phyloP scores from a whole-genome alignment of 2,329 filamentous ascomycete genomes.

The Ascochyta lentis region DNA sequence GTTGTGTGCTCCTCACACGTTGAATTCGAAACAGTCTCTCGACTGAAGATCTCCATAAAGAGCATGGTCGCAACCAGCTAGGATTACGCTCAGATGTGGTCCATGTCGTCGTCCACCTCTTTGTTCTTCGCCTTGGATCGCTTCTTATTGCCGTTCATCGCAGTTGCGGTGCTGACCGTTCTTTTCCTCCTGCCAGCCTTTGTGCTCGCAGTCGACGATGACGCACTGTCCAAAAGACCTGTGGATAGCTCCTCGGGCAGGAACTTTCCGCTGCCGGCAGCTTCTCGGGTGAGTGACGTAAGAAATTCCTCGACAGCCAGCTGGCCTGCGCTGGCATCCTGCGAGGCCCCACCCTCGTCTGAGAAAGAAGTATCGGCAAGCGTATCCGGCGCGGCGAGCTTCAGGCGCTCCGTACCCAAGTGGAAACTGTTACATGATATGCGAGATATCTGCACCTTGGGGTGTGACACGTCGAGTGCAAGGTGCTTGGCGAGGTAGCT shows the following conservation, averaged over 20 bases:
- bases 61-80: background rate
- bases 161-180: conserved; percentile 34
- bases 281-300: conserved; percentile 40
- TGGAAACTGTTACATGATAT: conserved; percentile 53
- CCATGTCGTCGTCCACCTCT: conserved; percentile 21
- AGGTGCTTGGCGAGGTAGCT: conserved; percentile 51
- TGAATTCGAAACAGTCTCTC: background rate
- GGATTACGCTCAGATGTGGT: background rate
- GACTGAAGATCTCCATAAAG: background rate
- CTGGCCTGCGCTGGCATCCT: conserved; percentile 40
- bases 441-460: conserved; percentile 50
- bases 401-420: conserved; percentile 49
- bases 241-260: conserved; percentile 27
- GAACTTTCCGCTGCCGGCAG: conserved; percentile 42
- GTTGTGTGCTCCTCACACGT: background rate
- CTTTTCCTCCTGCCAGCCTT: conserved; percentile 31
- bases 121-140: conserved; percentile 24
- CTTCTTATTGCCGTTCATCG: conserved; percentile 30
- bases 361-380: conserved; percentile 33
- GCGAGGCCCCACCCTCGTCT: conserved; percentile 27
- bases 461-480: conserved; percentile 50
- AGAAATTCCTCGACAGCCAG: conserved; percentile 43
- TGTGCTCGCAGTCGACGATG: conserved; percentile 31
- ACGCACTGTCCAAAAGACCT: conserved; percentile 27
- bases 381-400: conserved; percentile 42